phyloP scores from a whole-genome alignment of 2,329 filamentous ascomycete genomes.

The Trichoderma cornu-damae region DNA sequence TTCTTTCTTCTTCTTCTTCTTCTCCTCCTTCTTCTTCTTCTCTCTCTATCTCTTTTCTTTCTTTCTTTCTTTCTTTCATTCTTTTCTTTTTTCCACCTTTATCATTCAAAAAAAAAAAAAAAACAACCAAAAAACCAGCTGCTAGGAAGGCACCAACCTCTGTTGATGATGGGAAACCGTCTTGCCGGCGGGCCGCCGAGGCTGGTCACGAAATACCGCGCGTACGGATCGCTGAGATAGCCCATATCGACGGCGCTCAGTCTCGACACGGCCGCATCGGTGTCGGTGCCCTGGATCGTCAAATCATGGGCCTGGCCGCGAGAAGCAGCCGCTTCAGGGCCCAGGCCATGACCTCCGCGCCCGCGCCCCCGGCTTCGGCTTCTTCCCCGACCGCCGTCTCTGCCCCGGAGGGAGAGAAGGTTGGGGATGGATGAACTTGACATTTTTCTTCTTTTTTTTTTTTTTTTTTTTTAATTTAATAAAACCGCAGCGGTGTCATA shows the following conservation, averaged over 20 bases:
- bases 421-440: constrained; percentile 73
- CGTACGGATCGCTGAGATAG: constrained; percentile 80
- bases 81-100: too few relatives aligned
- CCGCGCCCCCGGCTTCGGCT: constrained; percentile 34
- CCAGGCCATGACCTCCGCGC: constrained; percentile 30
- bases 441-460: too few relatives aligned
- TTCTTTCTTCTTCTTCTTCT: too few relatives aligned
- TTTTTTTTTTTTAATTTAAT: too few relatives aligned
- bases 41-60: too few relatives aligned
- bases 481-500: not conserved
- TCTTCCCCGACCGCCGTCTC: constrained; percentile 39
- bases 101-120: too few relatives aligned
- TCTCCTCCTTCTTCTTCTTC: too few relatives aligned
- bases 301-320: constrained; percentile 55
- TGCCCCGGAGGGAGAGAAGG: constrained; percentile 53
- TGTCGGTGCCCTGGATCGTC: constrained; percentile 82
- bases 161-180: constrained; percentile 85
- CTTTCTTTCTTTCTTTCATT: too few relatives aligned
- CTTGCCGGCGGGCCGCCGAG: constrained; percentile 47
- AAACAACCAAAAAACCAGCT: too few relatives aligned
- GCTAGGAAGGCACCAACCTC: constrained; percentile 58
- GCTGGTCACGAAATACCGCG: constrained; percentile 59
- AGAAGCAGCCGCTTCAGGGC: constrained; percentile 32
- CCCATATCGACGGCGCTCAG: constrained; percentile 82
- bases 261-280: constrained; percentile 82